Evolutionary conservation across 306 rosid genomes (phyloP).

Genomic region (Medicago lupulina): DNA sequence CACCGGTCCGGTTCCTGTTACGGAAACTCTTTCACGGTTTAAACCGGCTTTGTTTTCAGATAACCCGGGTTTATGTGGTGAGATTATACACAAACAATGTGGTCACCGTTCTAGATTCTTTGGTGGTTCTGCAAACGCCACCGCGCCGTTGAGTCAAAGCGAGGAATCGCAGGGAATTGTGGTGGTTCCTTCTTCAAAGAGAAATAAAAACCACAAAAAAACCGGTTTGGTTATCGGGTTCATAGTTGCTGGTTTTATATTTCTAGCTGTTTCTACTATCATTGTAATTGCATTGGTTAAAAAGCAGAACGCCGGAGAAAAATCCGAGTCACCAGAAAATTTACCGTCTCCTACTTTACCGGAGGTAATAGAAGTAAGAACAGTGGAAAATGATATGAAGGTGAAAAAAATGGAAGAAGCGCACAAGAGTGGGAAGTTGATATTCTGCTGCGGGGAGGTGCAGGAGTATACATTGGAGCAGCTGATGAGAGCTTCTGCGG

Average conservation of each 20-base stretch:
- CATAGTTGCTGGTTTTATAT: slow-evolving; percentile 41
- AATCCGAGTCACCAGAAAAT: slow-evolving; percentile 23
- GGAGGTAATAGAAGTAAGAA: slow-evolving; percentile 27
- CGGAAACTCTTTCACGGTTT: slow-evolving; percentile 57
- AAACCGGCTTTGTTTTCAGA: slow-evolving; percentile 54
- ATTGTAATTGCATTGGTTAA: slow-evolving; percentile 44
- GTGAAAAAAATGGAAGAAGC: slow-evolving; percentile 47
- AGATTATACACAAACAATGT: slow-evolving; percentile 64
- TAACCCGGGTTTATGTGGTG: slow-evolving; percentile 79
- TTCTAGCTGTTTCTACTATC: slow-evolving; percentile 45
- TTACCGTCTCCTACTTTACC: neutral
- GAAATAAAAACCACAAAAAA: slow-evolving; percentile 45
- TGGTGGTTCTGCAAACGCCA: slow-evolving; percentile 53
- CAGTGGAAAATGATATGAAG: slow-evolving; percentile 36
- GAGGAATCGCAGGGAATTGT: slow-evolving; percentile 59
- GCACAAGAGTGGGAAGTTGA: slow-evolving; percentile 65
- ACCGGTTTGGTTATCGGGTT: slow-evolving; percentile 58
- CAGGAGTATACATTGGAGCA: slow-evolving; percentile 71
- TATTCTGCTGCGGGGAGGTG: slow-evolving; percentile 74
- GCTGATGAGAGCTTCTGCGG: slow-evolving; percentile 93
- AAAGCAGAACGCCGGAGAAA: neutral
- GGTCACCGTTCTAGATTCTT: slow-evolving; percentile 58
- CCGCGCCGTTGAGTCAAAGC: slow-evolving; percentile 58
- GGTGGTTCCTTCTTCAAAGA: slow-evolving; percentile 41
- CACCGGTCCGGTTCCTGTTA: slow-evolving; percentile 67